Conservation (phyloP, 1,284 basidiomycete genomes). For the Rhodotorula sp. region DNA sequence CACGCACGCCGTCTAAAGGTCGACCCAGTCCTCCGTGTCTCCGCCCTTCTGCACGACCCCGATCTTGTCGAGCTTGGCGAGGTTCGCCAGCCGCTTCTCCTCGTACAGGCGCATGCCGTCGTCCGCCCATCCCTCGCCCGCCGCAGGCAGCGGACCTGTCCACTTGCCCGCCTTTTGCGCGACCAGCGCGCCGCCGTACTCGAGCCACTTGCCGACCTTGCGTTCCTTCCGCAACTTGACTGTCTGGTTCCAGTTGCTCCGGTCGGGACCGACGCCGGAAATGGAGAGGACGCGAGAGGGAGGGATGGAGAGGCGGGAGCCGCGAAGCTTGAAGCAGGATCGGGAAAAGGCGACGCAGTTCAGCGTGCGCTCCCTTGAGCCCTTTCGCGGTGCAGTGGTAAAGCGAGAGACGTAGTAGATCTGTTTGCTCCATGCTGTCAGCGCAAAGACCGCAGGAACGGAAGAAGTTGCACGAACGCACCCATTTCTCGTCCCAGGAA, state of each 20-base stretch:
- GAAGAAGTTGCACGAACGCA: neutral
- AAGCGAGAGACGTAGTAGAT: conserved; percentile 35
- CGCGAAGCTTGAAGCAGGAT: conserved; percentile 39
- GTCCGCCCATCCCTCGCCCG: conserved; percentile 27
- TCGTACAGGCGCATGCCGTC: conserved; percentile 31
- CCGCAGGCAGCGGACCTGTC: conserved; percentile 6
- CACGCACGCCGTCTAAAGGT: conserved; percentile 4
- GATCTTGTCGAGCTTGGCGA: conserved; percentile 10
- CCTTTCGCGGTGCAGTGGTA: conserved; percentile 30
- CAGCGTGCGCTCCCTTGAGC: conserved; percentile 28
- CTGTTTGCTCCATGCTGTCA: neutral
- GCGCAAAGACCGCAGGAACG: neutral
- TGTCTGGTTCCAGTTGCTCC: conserved; percentile 28
- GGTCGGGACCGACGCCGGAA: conserved; percentile 28
- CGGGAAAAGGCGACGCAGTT: conserved; percentile 34
- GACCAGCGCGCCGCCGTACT: conserved; percentile 28
- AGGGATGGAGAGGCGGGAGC: conserved; percentile 39
- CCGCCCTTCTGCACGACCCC: conserved; percentile 19
- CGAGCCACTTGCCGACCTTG: conserved; percentile 26
- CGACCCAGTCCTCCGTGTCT: conserved; percentile 17
- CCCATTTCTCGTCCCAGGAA: conserved; percentile 38
- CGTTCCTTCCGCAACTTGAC: conserved; percentile 10
- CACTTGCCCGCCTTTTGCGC: conserved; percentile 25
- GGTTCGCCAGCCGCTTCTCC: conserved; percentile 14
- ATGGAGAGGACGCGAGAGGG: conserved; percentile 36